Evolutionary conservation across 345 rosid genomes (phyloP).

Genomic region (Boechera stricta): DNA sequence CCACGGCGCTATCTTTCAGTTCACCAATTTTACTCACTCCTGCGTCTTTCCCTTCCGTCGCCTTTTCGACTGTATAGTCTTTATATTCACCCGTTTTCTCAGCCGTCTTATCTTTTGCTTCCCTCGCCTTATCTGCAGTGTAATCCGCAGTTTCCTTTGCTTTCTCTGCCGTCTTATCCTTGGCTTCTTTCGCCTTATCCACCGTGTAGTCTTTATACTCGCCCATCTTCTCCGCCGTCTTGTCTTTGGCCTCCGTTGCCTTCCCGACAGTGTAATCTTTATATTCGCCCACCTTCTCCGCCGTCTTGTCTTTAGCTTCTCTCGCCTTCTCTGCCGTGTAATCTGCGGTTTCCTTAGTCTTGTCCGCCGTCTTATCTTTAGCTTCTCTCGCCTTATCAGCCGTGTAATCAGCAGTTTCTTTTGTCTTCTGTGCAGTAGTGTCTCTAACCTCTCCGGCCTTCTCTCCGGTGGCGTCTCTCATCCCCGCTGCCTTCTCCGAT

Average conservation of each 20-base stretch:
- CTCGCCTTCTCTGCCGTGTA: conserved; percentile 33
- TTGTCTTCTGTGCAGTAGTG: conserved; percentile 28
- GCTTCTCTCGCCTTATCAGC: conserved; percentile 37
- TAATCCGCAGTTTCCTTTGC: conserved; percentile 36
- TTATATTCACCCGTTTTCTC: conserved; percentile 31
- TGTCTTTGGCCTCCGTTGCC: conserved; percentile 19
- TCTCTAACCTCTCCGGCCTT: conserved; percentile 38
- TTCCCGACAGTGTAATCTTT: conserved; percentile 21
- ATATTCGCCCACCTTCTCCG: neutral
- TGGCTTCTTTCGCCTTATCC: conserved; percentile 35
- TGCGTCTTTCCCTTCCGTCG: conserved; percentile 46
- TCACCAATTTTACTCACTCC: conserved; percentile 49
- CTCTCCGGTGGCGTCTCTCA: conserved; percentile 39
- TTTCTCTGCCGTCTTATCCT: conserved; percentile 34
- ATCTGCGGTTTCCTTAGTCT: neutral
- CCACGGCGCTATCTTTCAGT: conserved; percentile 60
- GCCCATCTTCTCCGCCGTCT: conserved; percentile 3
- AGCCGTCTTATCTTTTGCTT: conserved; percentile 31
- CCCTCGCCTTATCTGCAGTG: conserved; percentile 28
- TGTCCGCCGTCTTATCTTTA: conserved; percentile 33
- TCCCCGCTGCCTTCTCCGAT: conserved; percentile 34
- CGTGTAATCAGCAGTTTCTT: conserved; percentile 29
- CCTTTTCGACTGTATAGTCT: conserved; percentile 42
- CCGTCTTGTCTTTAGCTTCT: conserved; percentile 41
- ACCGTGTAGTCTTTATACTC: conserved; percentile 26